These are phyloP conservation scores for Boletus fagicola DNA, from an alignment of 768 basidiomycete species.

Conservation along the genomic window DNA sequence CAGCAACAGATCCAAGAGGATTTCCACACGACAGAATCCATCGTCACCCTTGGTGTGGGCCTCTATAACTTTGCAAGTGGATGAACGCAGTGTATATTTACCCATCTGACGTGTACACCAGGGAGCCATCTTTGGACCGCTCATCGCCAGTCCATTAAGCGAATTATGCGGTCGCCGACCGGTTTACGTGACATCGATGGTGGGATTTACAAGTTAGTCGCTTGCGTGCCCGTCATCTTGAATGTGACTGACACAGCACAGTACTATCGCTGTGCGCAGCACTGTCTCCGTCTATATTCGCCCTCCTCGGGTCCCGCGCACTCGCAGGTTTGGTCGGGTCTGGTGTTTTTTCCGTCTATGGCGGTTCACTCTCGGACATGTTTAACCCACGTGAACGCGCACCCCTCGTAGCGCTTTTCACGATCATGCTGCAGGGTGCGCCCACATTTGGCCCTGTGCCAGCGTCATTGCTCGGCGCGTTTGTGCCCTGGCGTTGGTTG, in stretches of 20 bases:
- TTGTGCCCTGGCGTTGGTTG: slow-evolving; percentile 28
- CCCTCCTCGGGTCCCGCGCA: slow-evolving; percentile 19
- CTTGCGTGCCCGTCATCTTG: background rate
- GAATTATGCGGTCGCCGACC: slow-evolving; percentile 28
- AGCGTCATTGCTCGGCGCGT: slow-evolving; percentile 19
- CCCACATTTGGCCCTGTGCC: slow-evolving; percentile 31
- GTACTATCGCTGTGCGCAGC: slow-evolving; percentile 25
- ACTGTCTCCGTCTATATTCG: slow-evolving; percentile 23
- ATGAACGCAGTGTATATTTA: background rate
- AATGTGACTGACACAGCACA: slow-evolving; percentile 10
- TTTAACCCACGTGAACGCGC: slow-evolving; percentile 30
- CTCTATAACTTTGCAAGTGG: slow-evolving; percentile 28
- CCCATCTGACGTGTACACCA: slow-evolving; percentile 5
- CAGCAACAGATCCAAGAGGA: slow-evolving; percentile 28
- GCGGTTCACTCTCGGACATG: slow-evolving; percentile 31
- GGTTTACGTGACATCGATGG: slow-evolving; percentile 20
- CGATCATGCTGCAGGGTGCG: slow-evolving; percentile 30
- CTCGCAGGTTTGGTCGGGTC: slow-evolving; percentile 27
- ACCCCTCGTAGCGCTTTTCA: slow-evolving; percentile 30
- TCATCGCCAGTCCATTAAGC: slow-evolving; percentile 26
- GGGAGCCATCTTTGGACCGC: slow-evolving; percentile 28
- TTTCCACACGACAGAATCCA: slow-evolving; percentile 17
- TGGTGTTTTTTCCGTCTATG: slow-evolving; percentile 30
- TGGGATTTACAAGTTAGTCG: slow-evolving; percentile 23
- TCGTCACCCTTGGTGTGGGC: slow-evolving; percentile 28